Conservation (phyloP, 1,284 basidiomycete species). For the Coriolopsis trogii region DNA sequence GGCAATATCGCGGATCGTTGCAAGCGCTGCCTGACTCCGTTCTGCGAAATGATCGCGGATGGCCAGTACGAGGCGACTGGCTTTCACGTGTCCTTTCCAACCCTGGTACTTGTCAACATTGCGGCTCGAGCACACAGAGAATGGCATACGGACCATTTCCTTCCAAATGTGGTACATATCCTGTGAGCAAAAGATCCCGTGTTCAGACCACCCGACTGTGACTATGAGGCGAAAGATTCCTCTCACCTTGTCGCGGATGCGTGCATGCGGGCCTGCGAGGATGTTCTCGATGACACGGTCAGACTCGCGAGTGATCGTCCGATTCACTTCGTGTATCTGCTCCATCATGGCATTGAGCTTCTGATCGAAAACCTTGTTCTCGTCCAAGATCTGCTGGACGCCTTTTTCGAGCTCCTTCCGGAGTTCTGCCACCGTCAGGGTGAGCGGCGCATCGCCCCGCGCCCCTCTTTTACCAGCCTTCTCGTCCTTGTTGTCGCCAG, state of each 20-base stretch:
- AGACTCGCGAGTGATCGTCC: slow-evolving; percentile 20
- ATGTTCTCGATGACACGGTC: slow-evolving; percentile 31
- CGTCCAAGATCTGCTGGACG: slow-evolving; percentile 3
- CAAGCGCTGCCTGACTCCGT: slow-evolving; percentile 1
- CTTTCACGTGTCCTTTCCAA: slow-evolving; percentile 36
- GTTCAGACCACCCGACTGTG: not conserved
- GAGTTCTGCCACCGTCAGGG: slow-evolving; percentile 1
- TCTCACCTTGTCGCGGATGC: slow-evolving; percentile 33
- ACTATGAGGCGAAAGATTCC: not conserved
- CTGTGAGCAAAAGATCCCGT: not conserved
- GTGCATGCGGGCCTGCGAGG: slow-evolving; percentile 33
- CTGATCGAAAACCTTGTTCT: slow-evolving; percentile 29
- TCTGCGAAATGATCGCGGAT: slow-evolving; percentile 34
- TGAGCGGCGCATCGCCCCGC: not conserved
- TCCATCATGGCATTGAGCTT: slow-evolving; percentile 33
- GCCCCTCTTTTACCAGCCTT: too few species aligned
- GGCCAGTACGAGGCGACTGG: slow-evolving; percentile 34
- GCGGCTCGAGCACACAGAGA: not conserved
- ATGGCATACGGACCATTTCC: not conserved
- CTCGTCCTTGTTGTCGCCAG: not conserved
- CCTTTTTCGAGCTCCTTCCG: slow-evolving; percentile 5
- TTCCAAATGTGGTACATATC: not conserved
- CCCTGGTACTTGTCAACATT: slow-evolving; percentile 19
- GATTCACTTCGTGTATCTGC: slow-evolving; percentile 29
- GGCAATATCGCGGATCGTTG: not conserved